Evolutionary conservation across 2,329 filamentous ascomycete species (phyloP), one percentile per base, ranked within the genome.

Genomic region (Tolypocladium guangdongense): DNA sequence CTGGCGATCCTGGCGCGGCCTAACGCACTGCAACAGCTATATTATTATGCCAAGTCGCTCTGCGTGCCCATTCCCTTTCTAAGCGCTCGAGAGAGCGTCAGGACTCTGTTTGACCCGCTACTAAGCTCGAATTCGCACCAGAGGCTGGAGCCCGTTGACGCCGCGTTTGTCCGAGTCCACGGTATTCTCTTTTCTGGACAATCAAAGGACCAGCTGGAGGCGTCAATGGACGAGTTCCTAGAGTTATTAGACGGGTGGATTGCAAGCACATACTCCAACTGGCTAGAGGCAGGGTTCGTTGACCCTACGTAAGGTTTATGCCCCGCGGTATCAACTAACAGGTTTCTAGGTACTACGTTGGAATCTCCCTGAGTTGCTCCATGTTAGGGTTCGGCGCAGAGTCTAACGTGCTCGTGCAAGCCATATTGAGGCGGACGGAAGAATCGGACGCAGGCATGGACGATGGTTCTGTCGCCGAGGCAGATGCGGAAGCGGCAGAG

Each of bases 1-100:
- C 73, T 96, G 0, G 92, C 90, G 0, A 91, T 92, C 30, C 67
- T 92, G 0, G 85, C 88, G 0, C 71, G 86, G 0, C 86, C 86
- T 0, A 84, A 88, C 55, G 78, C 79, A 0, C 67, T 90, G 0
- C 81, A 86, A 53, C 87, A 92, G 63, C 68, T 91, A 0, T 90
- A 81, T 60, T 88, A 82, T 55, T 92, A 90, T 58, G 71, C 77
- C 0, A 88, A 88, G 56, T 83, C 83, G 0, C 73, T 92, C 0
- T 87, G 82, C 32, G 87, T 87, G 0, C 73, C 80, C 0, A 75
- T 82, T 2, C 83, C 84, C 0, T 92, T 92, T 55, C 64, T 68
- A 0, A 84, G 82, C n/a, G 82, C 86, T 0, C 76, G 78, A 6
- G 86, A 89, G 49, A 87, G 80, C 0, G 82, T 91, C 38, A 74